These are phyloP conservation scores for Paramyrothecium sp. DNA, from an alignment of 2,329 filamentous ascomycete species.

Conservation along the genomic window DNA sequence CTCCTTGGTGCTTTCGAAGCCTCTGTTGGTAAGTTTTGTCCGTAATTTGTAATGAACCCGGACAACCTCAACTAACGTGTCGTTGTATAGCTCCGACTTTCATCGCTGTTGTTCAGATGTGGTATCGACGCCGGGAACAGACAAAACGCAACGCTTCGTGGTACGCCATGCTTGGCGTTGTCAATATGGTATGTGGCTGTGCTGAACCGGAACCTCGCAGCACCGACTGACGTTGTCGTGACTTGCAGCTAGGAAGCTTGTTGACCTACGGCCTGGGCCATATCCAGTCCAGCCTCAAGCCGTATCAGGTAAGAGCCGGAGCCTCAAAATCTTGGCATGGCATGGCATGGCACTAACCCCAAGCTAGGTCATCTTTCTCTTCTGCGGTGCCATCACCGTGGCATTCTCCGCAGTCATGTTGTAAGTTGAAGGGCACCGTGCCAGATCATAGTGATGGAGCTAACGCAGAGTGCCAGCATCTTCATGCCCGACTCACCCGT, in stretches of 20 bases:
- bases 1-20: slow-evolving; percentile 47
- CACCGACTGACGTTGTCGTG: neutral
- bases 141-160: slow-evolving; percentile 26
- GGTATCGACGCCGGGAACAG: slow-evolving; percentile 31
- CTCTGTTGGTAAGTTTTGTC: slow-evolving; percentile 27
- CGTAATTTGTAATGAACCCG: neutral
- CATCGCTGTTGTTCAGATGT: slow-evolving; percentile 32
- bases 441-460: too few species aligned
- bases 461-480: slow-evolving; percentile 15
- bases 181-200: slow-evolving; percentile 25
- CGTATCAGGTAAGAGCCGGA: slow-evolving; percentile 36
- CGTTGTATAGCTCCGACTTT: slow-evolving; percentile 22
- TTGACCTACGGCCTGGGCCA: slow-evolving; percentile 28
- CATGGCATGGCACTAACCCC: neutral
- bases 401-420: slow-evolving; percentile 47
- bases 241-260: slow-evolving; percentile 21
- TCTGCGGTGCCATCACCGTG: slow-evolving; percentile 38
- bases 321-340: neutral
- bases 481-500: slow-evolving; percentile 66
- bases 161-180: slow-evolving; percentile 29
- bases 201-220: too few species aligned
- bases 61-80: neutral
- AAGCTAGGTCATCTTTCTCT: slow-evolving; percentile 28
- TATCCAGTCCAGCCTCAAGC: slow-evolving; percentile 21
- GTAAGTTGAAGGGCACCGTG: slow-evolving; percentile 15